These are phyloP conservation scores for Sarcodon aspratus DNA, from an alignment of 768 basidiomycete species.

Conservation along the genomic window DNA sequence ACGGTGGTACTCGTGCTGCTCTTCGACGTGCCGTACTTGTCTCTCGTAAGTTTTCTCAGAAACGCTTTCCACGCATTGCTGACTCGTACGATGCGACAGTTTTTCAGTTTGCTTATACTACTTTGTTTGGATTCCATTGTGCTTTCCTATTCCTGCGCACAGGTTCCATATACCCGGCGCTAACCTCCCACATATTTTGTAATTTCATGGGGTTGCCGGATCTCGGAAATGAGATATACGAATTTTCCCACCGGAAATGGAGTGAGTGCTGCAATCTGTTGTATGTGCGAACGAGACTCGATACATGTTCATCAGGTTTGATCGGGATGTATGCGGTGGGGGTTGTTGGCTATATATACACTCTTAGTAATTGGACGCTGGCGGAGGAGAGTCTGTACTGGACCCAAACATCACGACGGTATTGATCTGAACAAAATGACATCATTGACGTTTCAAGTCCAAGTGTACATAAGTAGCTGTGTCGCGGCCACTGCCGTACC, in stretches of 20 bases:
- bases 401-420: conserved; percentile 6
- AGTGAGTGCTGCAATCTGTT: conserved; percentile 26
- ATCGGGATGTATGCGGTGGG: conserved; percentile 44
- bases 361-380: conserved; percentile 41
- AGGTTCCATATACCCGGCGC: conserved; percentile 67
- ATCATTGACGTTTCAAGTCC: too few relatives aligned
- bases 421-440: too few relatives aligned
- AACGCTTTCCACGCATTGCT: conserved; percentile 1
- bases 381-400: conserved; percentile 31
- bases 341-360: conserved; percentile 41
- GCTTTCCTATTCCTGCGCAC: conserved; percentile 83
- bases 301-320: conserved; percentile 32
- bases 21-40: conserved; percentile 36
- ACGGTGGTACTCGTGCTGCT: conserved; percentile 59
- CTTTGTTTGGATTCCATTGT: conserved; percentile 82
- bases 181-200: conserved; percentile 82
- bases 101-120: conserved; percentile 86
- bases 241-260: conserved; percentile 37
- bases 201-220: conserved; percentile 90
- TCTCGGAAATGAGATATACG: conserved; percentile 39
- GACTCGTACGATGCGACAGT: conserved; percentile 28
- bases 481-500: too few relatives aligned
- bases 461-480: too few relatives aligned
- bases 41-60: neutral
- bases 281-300: conserved; percentile 3